These are phyloP conservation scores for Neophaeococcomyces mojaviensis DNA, from an alignment of 2,329 filamentous ascomycete genomes.

Conservation along the genomic window DNA sequence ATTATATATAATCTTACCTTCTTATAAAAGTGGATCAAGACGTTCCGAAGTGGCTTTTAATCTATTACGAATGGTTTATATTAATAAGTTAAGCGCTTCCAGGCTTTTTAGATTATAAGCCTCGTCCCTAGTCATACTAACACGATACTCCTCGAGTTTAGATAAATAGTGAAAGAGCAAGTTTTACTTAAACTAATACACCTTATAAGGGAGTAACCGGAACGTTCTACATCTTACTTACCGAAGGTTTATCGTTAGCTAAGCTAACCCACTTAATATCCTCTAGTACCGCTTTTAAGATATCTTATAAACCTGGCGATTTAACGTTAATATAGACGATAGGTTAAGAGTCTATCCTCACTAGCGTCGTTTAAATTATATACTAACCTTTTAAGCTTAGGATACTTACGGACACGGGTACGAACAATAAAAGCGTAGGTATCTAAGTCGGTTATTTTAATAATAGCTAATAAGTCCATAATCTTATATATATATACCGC, in stretches of 20 bases:
- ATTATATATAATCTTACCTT: constrained; percentile 29
- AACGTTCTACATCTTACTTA: constrained; percentile 13
- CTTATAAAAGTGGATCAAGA: constrained; percentile 25
- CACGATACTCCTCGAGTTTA: constrained; percentile 17
- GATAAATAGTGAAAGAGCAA: constrained; percentile 24
- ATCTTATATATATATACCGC: neutral
- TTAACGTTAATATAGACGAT: constrained; percentile 28
- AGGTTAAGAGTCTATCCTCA: constrained; percentile 20
- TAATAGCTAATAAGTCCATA: neutral
- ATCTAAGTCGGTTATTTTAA: constrained; percentile 9
- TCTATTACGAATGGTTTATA: constrained; percentile 24
- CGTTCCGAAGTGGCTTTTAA: constrained; percentile 17
- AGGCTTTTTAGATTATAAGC: neutral
- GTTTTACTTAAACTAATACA: constrained; percentile 14
- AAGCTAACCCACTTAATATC: constrained; percentile 27
- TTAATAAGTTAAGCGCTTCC: constrained; percentile 23
- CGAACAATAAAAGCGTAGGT: constrained; percentile 24
- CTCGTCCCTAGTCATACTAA: constrained; percentile 1
- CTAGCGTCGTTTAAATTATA: constrained; percentile 20
- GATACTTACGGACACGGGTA: constrained; percentile 19
- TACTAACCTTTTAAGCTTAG: constrained; percentile 5
- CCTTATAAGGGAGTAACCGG: constrained; percentile 1
- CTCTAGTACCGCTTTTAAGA: constrained; percentile 26
- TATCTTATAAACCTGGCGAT: constrained; percentile 27
- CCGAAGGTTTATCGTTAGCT: constrained; percentile 26